phyloP scores from a whole-genome alignment of 768 basidiomycete species.

The Tylopilus rubrobrunneus region DNA sequence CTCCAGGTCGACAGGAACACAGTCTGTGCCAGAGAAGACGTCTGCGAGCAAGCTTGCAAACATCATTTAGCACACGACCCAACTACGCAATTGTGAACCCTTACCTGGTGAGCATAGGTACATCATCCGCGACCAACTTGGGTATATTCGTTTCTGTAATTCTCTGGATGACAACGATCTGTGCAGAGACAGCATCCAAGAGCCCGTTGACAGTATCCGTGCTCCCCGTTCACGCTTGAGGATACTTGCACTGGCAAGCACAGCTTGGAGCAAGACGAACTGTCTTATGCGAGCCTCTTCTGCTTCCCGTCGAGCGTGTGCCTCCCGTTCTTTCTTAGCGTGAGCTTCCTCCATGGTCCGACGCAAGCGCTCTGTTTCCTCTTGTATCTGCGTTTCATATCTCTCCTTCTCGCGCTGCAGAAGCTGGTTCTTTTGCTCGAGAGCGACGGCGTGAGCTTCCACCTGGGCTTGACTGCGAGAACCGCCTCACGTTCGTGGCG shows the following conservation, averaged over 20 bases:
- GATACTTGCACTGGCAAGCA: slow-evolving; percentile 94
- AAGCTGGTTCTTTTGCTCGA: slow-evolving; percentile 22
- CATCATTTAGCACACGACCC: slow-evolving; percentile 1
- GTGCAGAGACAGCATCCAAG: slow-evolving; percentile 77
- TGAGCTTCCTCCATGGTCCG: slow-evolving; percentile 24
- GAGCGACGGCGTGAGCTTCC: slow-evolving; percentile 20
- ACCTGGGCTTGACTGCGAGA: slow-evolving; percentile 22
- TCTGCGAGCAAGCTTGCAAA: slow-evolving; percentile 77
- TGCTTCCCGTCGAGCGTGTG: slow-evolving; percentile 11
- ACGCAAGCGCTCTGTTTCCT: slow-evolving; percentile 26
- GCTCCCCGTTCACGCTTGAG: slow-evolving; percentile 85
- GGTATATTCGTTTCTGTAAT: slow-evolving; percentile 98
- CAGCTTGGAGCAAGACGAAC: slow-evolving; percentile 96
- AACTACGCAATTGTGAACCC: slow-evolving; percentile 11
- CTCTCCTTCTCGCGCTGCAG: slow-evolving; percentile 25
- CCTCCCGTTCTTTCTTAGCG: slow-evolving; percentile 24
- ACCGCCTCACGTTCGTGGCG: slow-evolving; percentile 25
- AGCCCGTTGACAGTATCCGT: slow-evolving; percentile 46
- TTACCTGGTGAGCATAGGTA: slow-evolving; percentile 87
- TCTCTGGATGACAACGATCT: slow-evolving; percentile 97
- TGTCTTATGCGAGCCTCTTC: slow-evolving; percentile 27
- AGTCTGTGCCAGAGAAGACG: slow-evolving; percentile 95
- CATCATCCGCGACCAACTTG: slow-evolving; percentile 96
- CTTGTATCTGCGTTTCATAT: slow-evolving; percentile 20
- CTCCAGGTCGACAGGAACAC: slow-evolving; percentile 83